phyloP scores from a whole-genome alignment of 2,329 filamentous ascomycete genomes.

The Dactylellina haptotyla region DNA sequence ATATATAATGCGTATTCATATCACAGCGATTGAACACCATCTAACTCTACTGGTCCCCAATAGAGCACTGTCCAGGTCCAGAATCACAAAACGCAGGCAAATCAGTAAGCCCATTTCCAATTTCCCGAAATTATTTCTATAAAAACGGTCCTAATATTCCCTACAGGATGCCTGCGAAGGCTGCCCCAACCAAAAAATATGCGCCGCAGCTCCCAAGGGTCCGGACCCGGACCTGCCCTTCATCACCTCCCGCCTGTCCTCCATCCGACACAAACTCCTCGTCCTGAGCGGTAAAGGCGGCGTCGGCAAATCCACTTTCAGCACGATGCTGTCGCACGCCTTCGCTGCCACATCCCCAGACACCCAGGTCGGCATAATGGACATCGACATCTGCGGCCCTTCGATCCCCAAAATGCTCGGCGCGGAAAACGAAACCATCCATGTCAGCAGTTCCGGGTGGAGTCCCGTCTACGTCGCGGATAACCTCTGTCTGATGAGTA shows the following conservation, averaged over 20 bases:
- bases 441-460: conserved; percentile 88
- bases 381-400: conserved; percentile 96
- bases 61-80: conserved; percentile 91
- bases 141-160: conserved; percentile 62
- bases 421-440: conserved; percentile 90
- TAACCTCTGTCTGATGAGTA: conserved; percentile 94
- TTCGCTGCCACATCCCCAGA: conserved; percentile 80
- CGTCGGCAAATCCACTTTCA: conserved; percentile 96
- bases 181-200: conserved; percentile 95
- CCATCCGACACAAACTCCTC: conserved; percentile 89
- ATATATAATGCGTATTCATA: conserved; percentile 4
- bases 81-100: conserved; percentile 76
- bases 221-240: conserved; percentile 92
- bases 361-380: conserved; percentile 90
- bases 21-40: background rate
- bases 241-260: conserved; percentile 82
- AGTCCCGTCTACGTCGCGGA: conserved; percentile 95
- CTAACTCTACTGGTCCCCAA: conserved; percentile 31
- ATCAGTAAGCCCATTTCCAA: conserved; percentile 57
- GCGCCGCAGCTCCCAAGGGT: conserved; percentile 91
- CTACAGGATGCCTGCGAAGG: conserved; percentile 85
- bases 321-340: conserved; percentile 84
- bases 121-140: conserved; percentile 59
- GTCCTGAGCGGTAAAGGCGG: conserved; percentile 94
- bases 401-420: conserved; percentile 99